A percentile compares a stretch with the other conserved stretches of the same genome.
Conservation (phyloP, 1,284 basidiomycete species). For the Wolfiporia cocos region DNA sequence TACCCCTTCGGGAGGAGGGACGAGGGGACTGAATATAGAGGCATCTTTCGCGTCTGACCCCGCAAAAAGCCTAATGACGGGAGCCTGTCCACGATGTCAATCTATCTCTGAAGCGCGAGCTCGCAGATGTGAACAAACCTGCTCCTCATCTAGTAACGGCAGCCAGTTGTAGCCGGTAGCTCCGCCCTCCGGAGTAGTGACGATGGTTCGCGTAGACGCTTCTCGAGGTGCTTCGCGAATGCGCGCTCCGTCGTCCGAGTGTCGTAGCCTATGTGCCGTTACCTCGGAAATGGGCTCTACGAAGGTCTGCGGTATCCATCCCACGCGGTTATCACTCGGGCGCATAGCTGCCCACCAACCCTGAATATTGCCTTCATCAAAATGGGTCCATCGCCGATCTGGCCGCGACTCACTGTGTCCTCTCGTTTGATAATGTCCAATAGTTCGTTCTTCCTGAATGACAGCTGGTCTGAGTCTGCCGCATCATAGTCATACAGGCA, state of each 20-base stretch:
- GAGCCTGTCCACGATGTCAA: constrained; percentile 2
- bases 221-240: constrained; percentile 30
- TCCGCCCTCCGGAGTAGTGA: constrained; percentile 2
- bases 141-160: constrained; percentile 7
- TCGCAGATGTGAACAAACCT: constrained; percentile 2
- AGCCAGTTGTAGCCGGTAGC: constrained; percentile 5
- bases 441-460: constrained; percentile 60
- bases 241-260: constrained; percentile 32
- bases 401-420: constrained; percentile 37
- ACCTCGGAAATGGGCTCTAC: constrained; percentile 26
- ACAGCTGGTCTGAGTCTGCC: constrained; percentile 52
- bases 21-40: constrained; percentile 14
- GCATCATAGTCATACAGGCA: constrained; percentile 64
- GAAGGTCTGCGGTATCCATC: constrained; percentile 58
- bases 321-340: constrained; percentile 43
- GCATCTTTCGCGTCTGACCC: constrained; percentile 4
- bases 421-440: constrained; percentile 62
- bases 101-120: not conserved
- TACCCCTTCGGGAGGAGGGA: constrained; percentile 19
- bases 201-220: not conserved
- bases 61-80: constrained; percentile 2
- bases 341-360: constrained; percentile 78
- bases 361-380: too few species aligned
- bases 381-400: too few species aligned
- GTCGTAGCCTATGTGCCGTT: constrained; percentile 28